These are phyloP conservation scores for Parascedosporium putredinis DNA, from an alignment of 2,329 filamentous ascomycete genomes.

Conservation along the genomic window DNA sequence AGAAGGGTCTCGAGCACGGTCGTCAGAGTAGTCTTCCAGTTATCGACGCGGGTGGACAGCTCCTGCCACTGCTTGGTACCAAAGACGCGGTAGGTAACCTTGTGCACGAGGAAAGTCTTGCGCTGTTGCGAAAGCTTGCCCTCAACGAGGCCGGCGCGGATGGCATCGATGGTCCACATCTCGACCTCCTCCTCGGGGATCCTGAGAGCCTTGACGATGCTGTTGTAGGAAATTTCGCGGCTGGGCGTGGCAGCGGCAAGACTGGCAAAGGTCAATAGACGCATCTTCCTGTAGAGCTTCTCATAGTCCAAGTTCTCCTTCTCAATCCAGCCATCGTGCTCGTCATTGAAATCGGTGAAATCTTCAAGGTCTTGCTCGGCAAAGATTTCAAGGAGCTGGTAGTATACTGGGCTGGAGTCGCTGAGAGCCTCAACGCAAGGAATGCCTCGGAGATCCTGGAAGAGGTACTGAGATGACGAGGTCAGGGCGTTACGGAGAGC, in stretches of 20 bases:
- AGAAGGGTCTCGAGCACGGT: constrained; percentile 70
- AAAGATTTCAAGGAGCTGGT: constrained; percentile 91
- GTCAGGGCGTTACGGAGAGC: constrained; percentile 44
- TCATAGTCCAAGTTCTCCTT: constrained; percentile 61
- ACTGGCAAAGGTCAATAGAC: constrained; percentile 83
- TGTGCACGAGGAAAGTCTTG: constrained; percentile 88
- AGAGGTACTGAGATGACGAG: constrained; percentile 52
- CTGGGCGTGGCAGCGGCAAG: constrained; percentile 74
- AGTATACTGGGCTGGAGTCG: constrained; percentile 74
- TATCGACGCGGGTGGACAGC: constrained; percentile 79
- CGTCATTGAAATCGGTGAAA: constrained; percentile 89
- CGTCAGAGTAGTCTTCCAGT: constrained; percentile 76
- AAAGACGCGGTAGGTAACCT: constrained; percentile 93
- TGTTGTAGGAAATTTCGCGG: constrained; percentile 78
- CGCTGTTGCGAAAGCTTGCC: constrained; percentile 92
- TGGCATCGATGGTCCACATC: constrained; percentile 98
- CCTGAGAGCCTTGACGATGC: constrained; percentile 76
- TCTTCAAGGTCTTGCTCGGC: constrained; percentile 89
- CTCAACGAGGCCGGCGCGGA: constrained; percentile 89
- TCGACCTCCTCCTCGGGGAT: constrained; percentile 79
- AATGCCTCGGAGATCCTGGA: constrained; percentile 73
- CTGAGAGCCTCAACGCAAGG: constrained; percentile 77
- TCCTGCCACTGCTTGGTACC: constrained; percentile 98
- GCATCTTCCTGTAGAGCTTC: constrained; percentile 86
- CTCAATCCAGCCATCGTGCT: constrained; percentile 78